Evolutionary conservation across 2,329 filamentous ascomycete species (phyloP).

Genomic region (Arthroderma uncinatum): DNA sequence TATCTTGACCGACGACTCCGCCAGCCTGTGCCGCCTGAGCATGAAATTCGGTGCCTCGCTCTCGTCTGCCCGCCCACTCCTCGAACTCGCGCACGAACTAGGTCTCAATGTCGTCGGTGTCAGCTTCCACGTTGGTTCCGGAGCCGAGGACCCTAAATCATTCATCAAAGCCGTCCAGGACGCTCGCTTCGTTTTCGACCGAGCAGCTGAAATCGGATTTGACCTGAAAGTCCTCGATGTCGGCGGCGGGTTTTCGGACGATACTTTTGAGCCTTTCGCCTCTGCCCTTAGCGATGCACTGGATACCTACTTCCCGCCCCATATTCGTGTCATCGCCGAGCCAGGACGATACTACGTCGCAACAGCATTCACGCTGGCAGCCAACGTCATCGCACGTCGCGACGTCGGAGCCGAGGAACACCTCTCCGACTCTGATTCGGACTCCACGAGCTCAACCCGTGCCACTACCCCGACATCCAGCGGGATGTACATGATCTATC

Average conservation of each 20-base stretch:
- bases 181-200: slow-evolving; percentile 77
- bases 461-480: slow-evolving; percentile 32
- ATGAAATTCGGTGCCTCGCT: slow-evolving; percentile 93
- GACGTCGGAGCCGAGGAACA: slow-evolving; percentile 44
- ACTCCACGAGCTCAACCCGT: slow-evolving; percentile 39
- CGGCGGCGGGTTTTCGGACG: slow-evolving; percentile 81
- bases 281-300: slow-evolving; percentile 65
- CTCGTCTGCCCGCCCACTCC: slow-evolving; percentile 65
- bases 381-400: slow-evolving; percentile 90
- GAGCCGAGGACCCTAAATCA: slow-evolving; percentile 82
- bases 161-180: slow-evolving; percentile 87
- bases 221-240: slow-evolving; percentile 81
- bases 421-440: slow-evolving; percentile 14
- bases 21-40: slow-evolving; percentile 85
- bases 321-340: slow-evolving; percentile 82
- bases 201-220: slow-evolving; percentile 65
- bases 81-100: slow-evolving; percentile 68
- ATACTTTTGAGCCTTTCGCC: slow-evolving; percentile 87
- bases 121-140: slow-evolving; percentile 95
- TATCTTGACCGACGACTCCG: slow-evolving; percentile 92
- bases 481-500: slow-evolving; percentile 82
- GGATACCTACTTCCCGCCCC: slow-evolving; percentile 75
- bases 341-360: slow-evolving; percentile 95
- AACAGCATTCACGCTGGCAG: slow-evolving; percentile 84
- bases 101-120: slow-evolving; percentile 87